Conservation (phyloP, 2,329 filamentous ascomycete species). For the Trichoderma polysporum region DNA sequence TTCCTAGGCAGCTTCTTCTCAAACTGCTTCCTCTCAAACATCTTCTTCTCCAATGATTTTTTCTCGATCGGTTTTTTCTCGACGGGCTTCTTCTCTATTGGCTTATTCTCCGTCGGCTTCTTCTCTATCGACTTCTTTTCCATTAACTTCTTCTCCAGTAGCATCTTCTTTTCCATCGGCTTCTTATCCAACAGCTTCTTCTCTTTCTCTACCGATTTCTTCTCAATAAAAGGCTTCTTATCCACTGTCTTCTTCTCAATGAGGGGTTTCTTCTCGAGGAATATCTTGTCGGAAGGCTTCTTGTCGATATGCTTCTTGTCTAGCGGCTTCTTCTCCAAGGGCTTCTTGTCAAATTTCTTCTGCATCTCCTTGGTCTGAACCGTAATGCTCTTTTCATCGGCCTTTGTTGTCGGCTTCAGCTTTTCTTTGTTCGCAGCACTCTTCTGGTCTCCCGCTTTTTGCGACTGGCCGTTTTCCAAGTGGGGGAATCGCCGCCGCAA, state of each 20-base stretch:
- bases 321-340: not conserved
- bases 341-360: slow-evolving; percentile 20
- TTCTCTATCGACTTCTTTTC: not conserved
- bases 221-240: not conserved
- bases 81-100: not conserved
- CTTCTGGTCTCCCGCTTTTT: slow-evolving; percentile 31
- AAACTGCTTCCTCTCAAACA: slow-evolving; percentile 34
- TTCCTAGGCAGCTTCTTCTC: slow-evolving; percentile 29
- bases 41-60: slow-evolving; percentile 10
- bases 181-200: not conserved
- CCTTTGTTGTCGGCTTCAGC: slow-evolving; percentile 27
- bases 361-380: slow-evolving; percentile 33
- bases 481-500: slow-evolving; percentile 68
- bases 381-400: slow-evolving; percentile 26
- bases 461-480: slow-evolving; percentile 45
- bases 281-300: not conserved
- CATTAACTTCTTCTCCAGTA: slow-evolving; percentile 20
- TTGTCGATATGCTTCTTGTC: slow-evolving; percentile 10
- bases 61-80: too few relatives aligned
- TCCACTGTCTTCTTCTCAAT: slow-evolving; percentile 21
- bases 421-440: slow-evolving; percentile 29
- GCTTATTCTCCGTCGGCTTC: not conserved
- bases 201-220: slow-evolving; percentile 19
- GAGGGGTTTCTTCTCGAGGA: not conserved
- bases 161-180: not conserved